Evolutionary conservation across 164 flowering plant species (phyloP).

Genomic region (Annona cherimola): DNA sequence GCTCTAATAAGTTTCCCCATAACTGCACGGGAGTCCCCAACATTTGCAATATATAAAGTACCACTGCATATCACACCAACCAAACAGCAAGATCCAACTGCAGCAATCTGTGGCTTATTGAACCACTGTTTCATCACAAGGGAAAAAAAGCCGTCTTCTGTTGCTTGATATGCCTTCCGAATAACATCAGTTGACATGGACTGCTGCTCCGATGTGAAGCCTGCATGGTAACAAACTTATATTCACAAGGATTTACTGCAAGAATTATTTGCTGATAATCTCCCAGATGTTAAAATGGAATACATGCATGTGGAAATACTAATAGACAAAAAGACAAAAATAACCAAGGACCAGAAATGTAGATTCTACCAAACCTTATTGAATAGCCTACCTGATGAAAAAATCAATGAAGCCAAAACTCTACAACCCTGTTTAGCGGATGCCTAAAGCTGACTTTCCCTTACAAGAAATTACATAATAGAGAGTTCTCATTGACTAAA

Average conservation of each 20-base stretch:
- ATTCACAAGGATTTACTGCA: not conserved
- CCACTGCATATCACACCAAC: conserved; percentile 61
- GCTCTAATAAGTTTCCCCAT: conserved; percentile 63
- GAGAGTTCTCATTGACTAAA: no score
- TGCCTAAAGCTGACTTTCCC: no score
- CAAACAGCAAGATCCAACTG: conserved; percentile 84
- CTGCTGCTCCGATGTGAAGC: conserved; percentile 59
- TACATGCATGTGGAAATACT: not conserved
- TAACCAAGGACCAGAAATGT: not conserved
- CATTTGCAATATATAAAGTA: conserved; percentile 67
- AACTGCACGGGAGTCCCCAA: conserved; percentile 85
- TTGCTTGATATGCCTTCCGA: conserved; percentile 69
- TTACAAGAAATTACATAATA: no score
- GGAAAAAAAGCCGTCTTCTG: conserved; percentile 79
- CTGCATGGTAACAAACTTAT: conserved; percentile 26
- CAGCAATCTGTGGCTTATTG: conserved; percentile 74
- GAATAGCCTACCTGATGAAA: not conserved
- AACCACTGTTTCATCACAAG: conserved; percentile 69
- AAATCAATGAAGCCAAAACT: not conserved
- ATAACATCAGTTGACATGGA: conserved; percentile 67
- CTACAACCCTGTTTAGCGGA: no score
- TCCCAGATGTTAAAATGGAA: not conserved
- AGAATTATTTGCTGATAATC: not conserved
- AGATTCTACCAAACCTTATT: not conserved
- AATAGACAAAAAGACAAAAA: no score